Conservation (phyloP, 202 grass and related monocot genomes). For the Carex sylvatica region DNA sequence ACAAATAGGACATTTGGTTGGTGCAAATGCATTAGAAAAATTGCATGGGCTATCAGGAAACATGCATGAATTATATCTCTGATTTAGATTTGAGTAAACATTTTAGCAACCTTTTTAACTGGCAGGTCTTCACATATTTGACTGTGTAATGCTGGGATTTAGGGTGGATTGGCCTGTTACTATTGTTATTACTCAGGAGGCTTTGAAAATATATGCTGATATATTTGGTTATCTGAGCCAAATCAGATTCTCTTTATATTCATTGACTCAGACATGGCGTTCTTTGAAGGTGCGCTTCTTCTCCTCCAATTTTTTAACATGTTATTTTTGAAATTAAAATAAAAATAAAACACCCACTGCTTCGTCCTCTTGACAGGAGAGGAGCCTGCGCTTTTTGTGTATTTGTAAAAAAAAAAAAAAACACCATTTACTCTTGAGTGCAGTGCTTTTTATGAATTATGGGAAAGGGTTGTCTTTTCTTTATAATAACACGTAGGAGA, state of each 20-base stretch:
- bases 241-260: conserved; percentile 77
- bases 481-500: not conserved
- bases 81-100: conserved; percentile 7
- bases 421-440: not conserved
- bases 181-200: conserved; percentile 76
- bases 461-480: not conserved
- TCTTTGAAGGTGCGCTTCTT: conserved; percentile 60
- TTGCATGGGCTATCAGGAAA: not conserved
- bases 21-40: not conserved
- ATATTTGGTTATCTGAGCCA: conserved; percentile 89
- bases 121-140: conserved; percentile 66
- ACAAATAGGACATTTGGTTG: not conserved
- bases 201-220: conserved; percentile 86
- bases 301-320: conserved; percentile 21
- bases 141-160: conserved; percentile 83
- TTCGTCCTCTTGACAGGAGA: not conserved
- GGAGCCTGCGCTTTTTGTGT: not conserved
- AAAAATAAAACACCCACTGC: not conserved
- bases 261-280: conserved; percentile 72
- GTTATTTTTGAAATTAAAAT: conserved; percentile 28
- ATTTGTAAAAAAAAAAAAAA: not conserved
- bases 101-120: conserved; percentile 21
- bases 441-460: not conserved
- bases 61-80: not conserved
- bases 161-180: conserved; percentile 89